These are phyloP conservation scores for Fonsecaea pedrosoi DNA, from an alignment of 2,329 filamentous ascomycete genomes.

Conservation along the genomic window DNA sequence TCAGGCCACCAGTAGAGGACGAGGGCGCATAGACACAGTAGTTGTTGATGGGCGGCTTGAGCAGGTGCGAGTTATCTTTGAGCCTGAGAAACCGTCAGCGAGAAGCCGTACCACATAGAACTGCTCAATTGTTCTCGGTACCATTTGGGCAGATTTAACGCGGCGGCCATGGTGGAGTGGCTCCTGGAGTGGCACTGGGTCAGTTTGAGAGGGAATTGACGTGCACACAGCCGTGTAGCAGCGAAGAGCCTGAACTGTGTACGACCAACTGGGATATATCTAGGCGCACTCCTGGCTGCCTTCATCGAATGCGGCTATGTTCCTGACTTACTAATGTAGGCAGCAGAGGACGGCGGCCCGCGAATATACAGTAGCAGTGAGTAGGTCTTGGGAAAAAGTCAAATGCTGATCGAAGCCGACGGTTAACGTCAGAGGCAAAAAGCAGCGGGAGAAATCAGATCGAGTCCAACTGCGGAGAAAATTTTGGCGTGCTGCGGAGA, in stretches of 20 bases:
- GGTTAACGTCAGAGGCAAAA: conserved; percentile 1
- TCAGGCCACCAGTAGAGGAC: conserved; percentile 84
- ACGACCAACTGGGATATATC: neutral
- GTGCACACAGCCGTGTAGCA: neutral
- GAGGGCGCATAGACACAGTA: conserved; percentile 86
- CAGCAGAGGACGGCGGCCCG: neutral
- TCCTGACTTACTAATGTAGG: conserved; percentile 11
- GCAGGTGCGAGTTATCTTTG: conserved; percentile 85
- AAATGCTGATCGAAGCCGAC: neutral
- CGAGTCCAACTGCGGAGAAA: conserved; percentile 20
- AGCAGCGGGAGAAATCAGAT: neutral
- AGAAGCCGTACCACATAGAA: neutral
- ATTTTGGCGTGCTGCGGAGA: conserved; percentile 22
- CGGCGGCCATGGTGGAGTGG: conserved; percentile 26
- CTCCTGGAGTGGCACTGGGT: neutral
- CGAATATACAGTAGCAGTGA: neutral
- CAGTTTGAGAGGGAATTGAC: neutral
- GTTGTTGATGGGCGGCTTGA: conserved; percentile 95
- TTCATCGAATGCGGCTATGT: conserved; percentile 12
- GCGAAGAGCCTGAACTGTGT: neutral
- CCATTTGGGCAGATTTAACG: conserved; percentile 56
- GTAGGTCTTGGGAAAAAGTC: neutral
- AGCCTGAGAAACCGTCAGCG: conserved; percentile 66
- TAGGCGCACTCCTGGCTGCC: neutral
- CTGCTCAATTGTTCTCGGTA: conserved; percentile 34